Evolutionary conservation across 2,329 filamentous ascomycete species (phyloP).

Genomic region (Aschersonia sp.): DNA sequence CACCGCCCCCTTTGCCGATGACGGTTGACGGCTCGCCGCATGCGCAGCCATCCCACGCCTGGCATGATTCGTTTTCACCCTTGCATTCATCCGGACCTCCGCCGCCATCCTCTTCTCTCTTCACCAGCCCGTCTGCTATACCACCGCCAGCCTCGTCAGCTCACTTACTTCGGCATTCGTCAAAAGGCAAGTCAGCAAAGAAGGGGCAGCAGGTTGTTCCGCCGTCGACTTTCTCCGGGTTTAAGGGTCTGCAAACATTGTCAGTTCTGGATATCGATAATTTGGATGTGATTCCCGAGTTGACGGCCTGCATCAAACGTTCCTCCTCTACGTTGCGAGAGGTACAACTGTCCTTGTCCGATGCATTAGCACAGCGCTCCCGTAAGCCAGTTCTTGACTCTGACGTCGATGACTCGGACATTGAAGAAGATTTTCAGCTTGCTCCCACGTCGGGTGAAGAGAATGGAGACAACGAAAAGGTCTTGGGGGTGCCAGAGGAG

Average conservation of each 20-base stretch:
- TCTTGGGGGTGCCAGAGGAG: conserved; percentile 35
- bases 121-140: conserved; percentile 7
- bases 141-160: conserved; percentile 12
- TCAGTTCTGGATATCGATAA: conserved; percentile 45
- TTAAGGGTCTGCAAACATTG: conserved; percentile 37
- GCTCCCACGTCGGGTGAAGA: conserved; percentile 17
- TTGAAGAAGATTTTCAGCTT: conserved; percentile 39
- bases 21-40: conserved; percentile 10
- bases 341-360: conserved; percentile 44
- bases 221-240: conserved; percentile 40
- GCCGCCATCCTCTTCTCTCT: conserved; percentile 5
- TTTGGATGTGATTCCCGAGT: conserved; percentile 38
- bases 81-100: conserved; percentile 8
- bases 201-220: conserved; percentile 17
- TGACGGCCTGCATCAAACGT: conserved; percentile 38
- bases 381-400: conserved; percentile 20
- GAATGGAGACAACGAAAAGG: conserved; percentile 23
- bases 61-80: conserved; percentile 11
- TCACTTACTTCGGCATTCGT: conserved; percentile 18
- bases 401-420: conserved; percentile 34
- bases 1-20: conserved; percentile 30
- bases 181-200: conserved; percentile 19
- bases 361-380: conserved; percentile 28
- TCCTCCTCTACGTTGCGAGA: conserved; percentile 38
- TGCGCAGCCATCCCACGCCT: conserved; percentile 19